A percentile compares a stretch with the other conserved stretches of the same genome.
phyloP scores from a whole-genome alignment of 2,329 filamentous ascomycete species.

The Verticillium isaacii region DNA sequence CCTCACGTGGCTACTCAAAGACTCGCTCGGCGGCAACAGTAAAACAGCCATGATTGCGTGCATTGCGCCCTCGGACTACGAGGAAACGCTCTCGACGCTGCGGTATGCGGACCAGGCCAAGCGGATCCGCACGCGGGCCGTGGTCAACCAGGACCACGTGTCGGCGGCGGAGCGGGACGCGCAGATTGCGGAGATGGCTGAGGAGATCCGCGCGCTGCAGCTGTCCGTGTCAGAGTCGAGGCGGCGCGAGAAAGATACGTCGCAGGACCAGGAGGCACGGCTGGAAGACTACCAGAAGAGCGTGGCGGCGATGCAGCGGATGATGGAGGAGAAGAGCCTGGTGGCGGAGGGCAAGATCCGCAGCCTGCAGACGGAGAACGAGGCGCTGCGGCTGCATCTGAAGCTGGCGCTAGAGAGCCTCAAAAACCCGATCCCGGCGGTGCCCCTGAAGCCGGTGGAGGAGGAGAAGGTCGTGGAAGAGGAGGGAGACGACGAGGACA shows the following conservation, averaged over 20 bases:
- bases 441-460: slow-evolving; percentile 18
- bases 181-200: slow-evolving; percentile 90
- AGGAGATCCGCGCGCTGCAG: slow-evolving; percentile 85
- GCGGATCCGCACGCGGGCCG: slow-evolving; percentile 87
- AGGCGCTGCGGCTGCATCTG: slow-evolving; percentile 80
- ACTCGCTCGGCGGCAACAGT: slow-evolving; percentile 91
- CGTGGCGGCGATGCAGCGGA: slow-evolving; percentile 82
- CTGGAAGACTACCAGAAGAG: slow-evolving; percentile 93
- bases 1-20: slow-evolving; percentile 82
- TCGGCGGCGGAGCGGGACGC: slow-evolving; percentile 90
- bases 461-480: slow-evolving; percentile 7
- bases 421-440: slow-evolving; percentile 81
- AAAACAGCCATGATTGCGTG: slow-evolving; percentile 99
- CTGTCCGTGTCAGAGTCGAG: slow-evolving; percentile 63
- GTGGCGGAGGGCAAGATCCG: slow-evolving; percentile 93
- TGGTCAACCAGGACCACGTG: slow-evolving; percentile 93
- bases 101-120: slow-evolving; percentile 98
- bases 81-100: slow-evolving; percentile 92
- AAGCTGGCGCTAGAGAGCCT: slow-evolving; percentile 80
- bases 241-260: slow-evolving; percentile 66
- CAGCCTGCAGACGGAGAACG: slow-evolving; percentile 83
- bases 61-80: slow-evolving; percentile 91
- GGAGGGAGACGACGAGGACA: slow-evolving; percentile 24
- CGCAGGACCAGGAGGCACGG: slow-evolving; percentile 71
- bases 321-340: slow-evolving; percentile 92